phyloP scores from a whole-genome alignment of 129 eudicot genomes.

The Arctium minus region DNA sequence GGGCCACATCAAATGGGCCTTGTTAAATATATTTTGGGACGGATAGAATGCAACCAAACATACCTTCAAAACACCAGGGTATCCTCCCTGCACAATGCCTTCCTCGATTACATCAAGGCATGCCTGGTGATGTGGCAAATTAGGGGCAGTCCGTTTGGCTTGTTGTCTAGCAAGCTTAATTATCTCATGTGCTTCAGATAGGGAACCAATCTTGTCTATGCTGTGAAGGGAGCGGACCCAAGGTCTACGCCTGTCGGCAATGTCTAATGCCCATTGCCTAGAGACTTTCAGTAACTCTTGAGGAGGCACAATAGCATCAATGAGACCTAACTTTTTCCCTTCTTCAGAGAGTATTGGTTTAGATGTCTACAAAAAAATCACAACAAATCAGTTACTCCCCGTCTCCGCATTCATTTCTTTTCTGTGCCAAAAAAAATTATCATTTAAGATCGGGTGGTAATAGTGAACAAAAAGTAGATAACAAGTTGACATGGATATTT shows the following conservation, averaged over 20 bases:
- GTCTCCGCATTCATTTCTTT: neutral
- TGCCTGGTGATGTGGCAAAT: slow-evolving; percentile 83
- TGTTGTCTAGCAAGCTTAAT: slow-evolving; percentile 54
- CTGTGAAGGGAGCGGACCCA: slow-evolving; percentile 78
- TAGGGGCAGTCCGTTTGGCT: slow-evolving; percentile 52
- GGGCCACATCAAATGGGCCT: neutral
- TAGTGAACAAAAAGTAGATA: neutral
- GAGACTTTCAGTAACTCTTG: slow-evolving; percentile 61
- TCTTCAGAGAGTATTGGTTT: slow-evolving; percentile 76
- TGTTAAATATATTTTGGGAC: neutral
- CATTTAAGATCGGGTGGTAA: neutral
- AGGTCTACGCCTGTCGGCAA: slow-evolving; percentile 65
- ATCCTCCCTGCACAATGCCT: slow-evolving; percentile 81
- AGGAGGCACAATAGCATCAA: slow-evolving; percentile 74
- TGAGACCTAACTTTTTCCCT: slow-evolving; percentile 70
- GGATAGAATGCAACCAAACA: neutral
- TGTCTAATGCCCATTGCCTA: slow-evolving; percentile 80
- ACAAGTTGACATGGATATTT: neutral
- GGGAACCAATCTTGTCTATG: slow-evolving; percentile 70
- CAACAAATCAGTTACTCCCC: no score
- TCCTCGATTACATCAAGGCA: slow-evolving; percentile 85
- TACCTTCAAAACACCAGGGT: slow-evolving; percentile 79
- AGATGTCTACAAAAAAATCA: slow-evolving; percentile 47
- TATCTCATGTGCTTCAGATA: slow-evolving; percentile 57
- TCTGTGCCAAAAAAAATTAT: neutral